Percentiles rank a stretch among this genome's conserved stretches.
These are phyloP conservation scores for Microbotryum scabiosae DNA, from an alignment of 1,284 basidiomycete genomes.

Conservation along the genomic window DNA sequence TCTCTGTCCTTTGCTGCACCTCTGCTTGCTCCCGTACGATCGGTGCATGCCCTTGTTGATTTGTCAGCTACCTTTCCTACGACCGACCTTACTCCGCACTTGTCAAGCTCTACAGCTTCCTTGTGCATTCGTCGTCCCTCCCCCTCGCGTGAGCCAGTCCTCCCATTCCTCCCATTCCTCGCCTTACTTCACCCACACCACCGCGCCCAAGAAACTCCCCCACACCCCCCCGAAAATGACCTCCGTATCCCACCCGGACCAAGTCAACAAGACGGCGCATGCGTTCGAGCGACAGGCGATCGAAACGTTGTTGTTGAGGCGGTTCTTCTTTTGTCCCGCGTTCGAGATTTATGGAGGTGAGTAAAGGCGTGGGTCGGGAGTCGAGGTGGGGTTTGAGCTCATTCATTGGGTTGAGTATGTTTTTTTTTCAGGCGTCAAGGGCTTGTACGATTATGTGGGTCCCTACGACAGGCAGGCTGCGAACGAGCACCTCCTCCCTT, in stretches of 20 bases:
- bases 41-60: no score
- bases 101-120: no score
- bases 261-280: conserved; percentile 74
- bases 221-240: conserved; percentile 3
- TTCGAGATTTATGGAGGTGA: conserved; percentile 97
- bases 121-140: no score
- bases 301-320: conserved; percentile 76
- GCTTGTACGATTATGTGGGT: conserved; percentile 78
- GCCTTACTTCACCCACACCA: no score
- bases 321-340: conserved; percentile 97
- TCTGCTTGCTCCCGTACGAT: no score
- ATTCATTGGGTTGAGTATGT: not conserved
- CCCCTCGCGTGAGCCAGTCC: no score
- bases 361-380: conserved; percentile 30
- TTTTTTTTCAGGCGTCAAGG: conserved; percentile 65
- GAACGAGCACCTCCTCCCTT: not conserved
- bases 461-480: no score
- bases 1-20: no score
- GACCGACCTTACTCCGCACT: no score
- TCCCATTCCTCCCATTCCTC: no score
- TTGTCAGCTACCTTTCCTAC: no score
- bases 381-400: not conserved
- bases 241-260: conserved; percentile 3
- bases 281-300: conserved; percentile 80
- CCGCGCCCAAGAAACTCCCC: no score